Evolutionary conservation across 768 basidiomycete species (phyloP).

Genomic region (Pulveroboletus sp.): DNA sequence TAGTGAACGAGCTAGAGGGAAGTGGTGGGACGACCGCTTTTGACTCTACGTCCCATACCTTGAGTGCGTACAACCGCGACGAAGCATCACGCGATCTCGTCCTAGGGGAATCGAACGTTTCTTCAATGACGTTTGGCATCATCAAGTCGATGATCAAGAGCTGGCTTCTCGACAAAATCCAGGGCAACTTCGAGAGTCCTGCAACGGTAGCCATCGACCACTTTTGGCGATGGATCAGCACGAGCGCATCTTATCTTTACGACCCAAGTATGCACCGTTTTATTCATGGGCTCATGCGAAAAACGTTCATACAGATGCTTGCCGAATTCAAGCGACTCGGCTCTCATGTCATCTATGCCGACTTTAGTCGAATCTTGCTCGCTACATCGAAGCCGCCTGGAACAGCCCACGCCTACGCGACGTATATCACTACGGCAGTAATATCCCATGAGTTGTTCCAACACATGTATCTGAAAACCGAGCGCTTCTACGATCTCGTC

Average conservation of each 20-base stretch:
- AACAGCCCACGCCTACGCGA: conserved; percentile 92
- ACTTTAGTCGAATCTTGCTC: conserved; percentile 85
- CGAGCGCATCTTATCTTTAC: conserved; percentile 78
- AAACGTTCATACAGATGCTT: conserved; percentile 93
- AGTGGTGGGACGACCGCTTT: conserved; percentile 91
- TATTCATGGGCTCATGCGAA: conserved; percentile 92
- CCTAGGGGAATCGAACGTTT: conserved; percentile 85
- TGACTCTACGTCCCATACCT: conserved; percentile 85
- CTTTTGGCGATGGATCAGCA: conserved; percentile 97
- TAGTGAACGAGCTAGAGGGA: conserved; percentile 97
- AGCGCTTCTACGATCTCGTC: conserved; percentile 89
- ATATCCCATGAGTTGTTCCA: conserved; percentile 95
- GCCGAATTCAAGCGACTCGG: conserved; percentile 96
- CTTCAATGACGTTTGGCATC: conserved; percentile 79
- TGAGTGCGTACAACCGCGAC: conserved; percentile 80
- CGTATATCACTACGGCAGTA: conserved; percentile 90
- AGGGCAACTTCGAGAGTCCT: conserved; percentile 58
- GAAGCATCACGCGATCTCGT: conserved; percentile 61
- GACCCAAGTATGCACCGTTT: conserved; percentile 93
- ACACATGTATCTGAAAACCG: conserved; percentile 81
- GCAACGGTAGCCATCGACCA: conserved; percentile 78
- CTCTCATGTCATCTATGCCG: conserved; percentile 88
- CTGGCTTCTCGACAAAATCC: conserved; percentile 88
- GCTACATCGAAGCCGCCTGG: conserved; percentile 95
- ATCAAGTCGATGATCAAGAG: conserved; percentile 83